Conservation (phyloP, 2,329 filamentous ascomycete species). For the Colletotrichum orchidophilum region DNA sequence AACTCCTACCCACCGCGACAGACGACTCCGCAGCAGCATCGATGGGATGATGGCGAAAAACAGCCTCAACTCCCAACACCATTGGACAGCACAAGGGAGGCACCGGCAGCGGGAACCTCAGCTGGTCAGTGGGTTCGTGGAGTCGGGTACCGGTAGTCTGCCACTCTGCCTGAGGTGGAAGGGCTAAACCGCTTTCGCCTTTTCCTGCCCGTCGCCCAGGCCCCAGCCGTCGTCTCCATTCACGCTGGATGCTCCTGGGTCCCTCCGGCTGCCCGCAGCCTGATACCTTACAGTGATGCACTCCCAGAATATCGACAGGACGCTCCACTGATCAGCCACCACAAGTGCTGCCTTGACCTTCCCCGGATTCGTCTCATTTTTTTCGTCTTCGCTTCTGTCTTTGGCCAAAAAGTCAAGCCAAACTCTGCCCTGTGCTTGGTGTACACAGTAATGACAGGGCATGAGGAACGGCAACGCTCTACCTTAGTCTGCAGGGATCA, state of each 20-base stretch:
- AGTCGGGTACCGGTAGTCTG: no score
- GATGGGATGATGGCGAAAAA: neutral
- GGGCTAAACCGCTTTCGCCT: no score
- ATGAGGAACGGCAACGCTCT: neutral
- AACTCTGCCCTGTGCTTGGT: neutral
- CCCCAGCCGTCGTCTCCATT: neutral
- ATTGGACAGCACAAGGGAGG: neutral
- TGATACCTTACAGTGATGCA: neutral
- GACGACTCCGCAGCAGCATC: neutral
- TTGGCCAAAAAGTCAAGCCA: neutral
- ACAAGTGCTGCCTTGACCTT: constrained; percentile 7
- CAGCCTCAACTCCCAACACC: neutral
- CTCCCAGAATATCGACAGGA: constrained; percentile 7
- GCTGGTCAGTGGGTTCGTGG: neutral
- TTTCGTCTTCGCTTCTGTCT: neutral
- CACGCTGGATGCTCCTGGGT: neutral
- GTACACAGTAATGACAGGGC: neutral
- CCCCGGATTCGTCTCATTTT: constrained; percentile 24
- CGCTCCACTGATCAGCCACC: constrained; percentile 27
- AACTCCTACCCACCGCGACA: neutral
- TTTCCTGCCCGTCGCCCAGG: neutral
- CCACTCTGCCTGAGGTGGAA: neutral
- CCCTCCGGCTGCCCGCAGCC: neutral
- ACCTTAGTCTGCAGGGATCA: neutral
- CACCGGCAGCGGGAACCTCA: neutral